Evolutionary conservation across 345 rosid genomes (phyloP).

Genomic region (Populus alba): DNA sequence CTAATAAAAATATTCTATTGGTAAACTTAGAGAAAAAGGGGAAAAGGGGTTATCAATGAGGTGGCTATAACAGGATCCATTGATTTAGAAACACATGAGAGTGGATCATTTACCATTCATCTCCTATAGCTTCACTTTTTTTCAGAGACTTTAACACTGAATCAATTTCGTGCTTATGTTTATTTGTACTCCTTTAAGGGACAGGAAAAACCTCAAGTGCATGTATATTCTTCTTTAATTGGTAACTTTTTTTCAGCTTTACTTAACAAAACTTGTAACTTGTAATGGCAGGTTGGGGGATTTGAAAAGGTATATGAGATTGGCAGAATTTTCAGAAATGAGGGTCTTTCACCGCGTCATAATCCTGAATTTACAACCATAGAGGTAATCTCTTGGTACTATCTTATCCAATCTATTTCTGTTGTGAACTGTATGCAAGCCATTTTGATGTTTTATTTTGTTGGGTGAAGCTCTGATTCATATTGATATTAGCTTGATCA

Average conservation of each 20-base stretch:
- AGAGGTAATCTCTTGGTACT: constrained; percentile 55
- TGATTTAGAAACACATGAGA: no score
- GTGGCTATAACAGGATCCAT: no score
- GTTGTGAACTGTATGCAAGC: background rate
- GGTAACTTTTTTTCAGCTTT: constrained; percentile 17
- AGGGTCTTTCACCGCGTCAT: constrained; percentile 95
- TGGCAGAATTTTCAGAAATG: constrained; percentile 94
- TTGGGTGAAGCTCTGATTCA: constrained; percentile 20
- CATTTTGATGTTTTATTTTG: background rate
- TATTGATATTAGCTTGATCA: constrained; percentile 29
- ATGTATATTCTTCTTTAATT: background rate
- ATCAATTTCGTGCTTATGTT: background rate
- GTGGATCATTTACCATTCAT: no score
- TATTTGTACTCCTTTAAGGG: no score
- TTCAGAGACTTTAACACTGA: background rate
- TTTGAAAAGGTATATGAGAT: constrained; percentile 95
- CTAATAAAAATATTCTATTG: no score
- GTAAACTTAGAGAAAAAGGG: no score
- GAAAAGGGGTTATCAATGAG: no score
- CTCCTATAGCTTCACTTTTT: background rate
- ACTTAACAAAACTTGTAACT: constrained; percentile 5
- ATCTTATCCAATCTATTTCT: constrained; percentile 1
- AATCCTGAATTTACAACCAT: constrained; percentile 98
- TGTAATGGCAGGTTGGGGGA: constrained; percentile 82
- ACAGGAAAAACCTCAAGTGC: no score